Percentiles rank a stretch among this genome's conserved stretches.
Evolutionary conservation across 2,329 filamentous ascomycete genomes (phyloP).

Genomic region (Aureobasidium lini): DNA sequence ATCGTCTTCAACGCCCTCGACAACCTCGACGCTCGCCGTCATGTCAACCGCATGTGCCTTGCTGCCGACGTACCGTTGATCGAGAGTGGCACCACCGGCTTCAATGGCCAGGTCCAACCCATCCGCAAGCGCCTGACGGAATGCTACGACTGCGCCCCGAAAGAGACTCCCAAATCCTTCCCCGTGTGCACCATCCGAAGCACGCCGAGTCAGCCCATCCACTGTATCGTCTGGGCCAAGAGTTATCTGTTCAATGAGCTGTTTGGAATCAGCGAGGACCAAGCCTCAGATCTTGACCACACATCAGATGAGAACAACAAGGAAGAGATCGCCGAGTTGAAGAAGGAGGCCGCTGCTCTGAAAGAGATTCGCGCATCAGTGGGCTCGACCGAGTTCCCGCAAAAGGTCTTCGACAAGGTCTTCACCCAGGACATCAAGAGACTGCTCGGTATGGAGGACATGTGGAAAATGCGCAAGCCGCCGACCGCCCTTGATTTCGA

Average conservation of each 20-base stretch:
- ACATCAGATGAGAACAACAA: conserved; percentile 76
- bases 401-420: conserved; percentile 85
- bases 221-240: conserved; percentile 98
- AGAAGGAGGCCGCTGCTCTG: conserved; percentile 73
- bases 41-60: conserved; percentile 97
- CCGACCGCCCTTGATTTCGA: conserved; percentile 69
- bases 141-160: conserved; percentile 91
- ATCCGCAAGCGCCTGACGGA: conserved; percentile 82
- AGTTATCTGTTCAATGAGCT: conserved; percentile 93
- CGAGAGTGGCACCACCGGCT: conserved; percentile 94
- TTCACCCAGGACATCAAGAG: conserved; percentile 79
- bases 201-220: conserved; percentile 91
- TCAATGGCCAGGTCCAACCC: conserved; percentile 94
- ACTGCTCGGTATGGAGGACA: conserved; percentile 79
- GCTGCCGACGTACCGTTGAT: conserved; percentile 84
- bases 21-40: conserved; percentile 84
- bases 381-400: conserved; percentile 67
- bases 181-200: conserved; percentile 96
- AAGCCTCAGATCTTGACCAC: conserved; percentile 69
- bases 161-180: conserved; percentile 85
- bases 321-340: conserved; percentile 80
- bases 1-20: conserved; percentile 96
- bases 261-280: conserved; percentile 85
- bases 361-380: conserved; percentile 76
- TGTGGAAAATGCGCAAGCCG: conserved; percentile 81